Percentiles rank a stretch among this genome's conserved stretches.
Evolutionary conservation across 371 early-diverging fungal species (phyloP).

Genomic region (Capniomyces stellatus): DNA sequence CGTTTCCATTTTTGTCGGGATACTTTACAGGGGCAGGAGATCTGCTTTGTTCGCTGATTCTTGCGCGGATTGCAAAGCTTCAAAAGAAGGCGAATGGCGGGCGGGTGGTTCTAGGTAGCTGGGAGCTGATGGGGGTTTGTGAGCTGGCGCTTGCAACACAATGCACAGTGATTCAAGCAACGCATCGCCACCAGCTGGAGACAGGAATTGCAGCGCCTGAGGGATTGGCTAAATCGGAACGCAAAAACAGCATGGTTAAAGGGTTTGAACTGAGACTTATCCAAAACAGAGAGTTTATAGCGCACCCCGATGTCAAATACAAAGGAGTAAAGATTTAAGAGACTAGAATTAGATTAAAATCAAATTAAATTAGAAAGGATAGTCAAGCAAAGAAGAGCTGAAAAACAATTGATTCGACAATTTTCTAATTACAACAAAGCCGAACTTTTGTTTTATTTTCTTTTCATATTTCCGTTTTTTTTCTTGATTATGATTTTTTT

Average conservation of each 20-base stretch:
- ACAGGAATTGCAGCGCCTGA: slow-evolving; percentile 16
- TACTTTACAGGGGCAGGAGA: slow-evolving; percentile 90
- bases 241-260: slow-evolving; percentile 19
- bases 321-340: background rate
- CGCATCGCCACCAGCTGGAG: slow-evolving; percentile 28
- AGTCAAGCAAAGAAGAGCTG: too few relatives aligned
- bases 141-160: slow-evolving; percentile 45
- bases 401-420: too few relatives aligned
- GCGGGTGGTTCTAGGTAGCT: background rate
- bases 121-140: slow-evolving; percentile 24
- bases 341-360: background rate
- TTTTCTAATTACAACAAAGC: too few relatives aligned
- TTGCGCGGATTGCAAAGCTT: slow-evolving; percentile 25
- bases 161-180: slow-evolving; percentile 47
- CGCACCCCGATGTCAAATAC: slow-evolving; percentile 6
- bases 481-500: too few relatives aligned
- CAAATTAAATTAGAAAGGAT: background rate
- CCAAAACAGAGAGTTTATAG: slow-evolving; percentile 39
- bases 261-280: slow-evolving; percentile 43
- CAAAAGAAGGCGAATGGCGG: slow-evolving; percentile 5
- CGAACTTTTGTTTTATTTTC: too few relatives aligned
- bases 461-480: too few relatives aligned
- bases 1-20: slow-evolving; percentile 53
- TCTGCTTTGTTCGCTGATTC: slow-evolving; percentile 53
- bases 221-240: slow-evolving; percentile 16